Evolutionary conservation across 371 early-diverging fungal genomes (phyloP), one percentile per base, ranked within the genome.

Genomic region (Amoeboaphelidium occidentale): DNA sequence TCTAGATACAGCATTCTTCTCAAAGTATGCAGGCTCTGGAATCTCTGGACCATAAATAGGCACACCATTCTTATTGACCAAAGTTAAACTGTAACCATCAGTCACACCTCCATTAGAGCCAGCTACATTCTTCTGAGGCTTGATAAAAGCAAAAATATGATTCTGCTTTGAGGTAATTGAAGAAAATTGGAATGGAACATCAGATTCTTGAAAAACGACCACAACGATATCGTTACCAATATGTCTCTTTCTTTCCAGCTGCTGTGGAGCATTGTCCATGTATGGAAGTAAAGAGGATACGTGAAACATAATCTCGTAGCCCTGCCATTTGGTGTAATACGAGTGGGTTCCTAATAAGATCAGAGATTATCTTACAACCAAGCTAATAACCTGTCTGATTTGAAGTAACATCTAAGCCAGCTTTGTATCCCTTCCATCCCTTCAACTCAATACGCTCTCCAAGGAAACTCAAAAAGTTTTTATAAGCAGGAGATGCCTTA

Each of bases 261-360:
- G 84, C 44, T 84, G 83, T 23, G 59, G 59, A 56, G 84, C 84
- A 6, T 64, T 64, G 3, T 63, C 61, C 49, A 68, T 69, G 58
- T 56, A 71, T 1, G 88, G 88, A 47, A 87, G 67, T 20, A 81
- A 53, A 1, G 84, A 75, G 14, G 81, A 72, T 2, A 81, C 78
- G 55, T 87, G 88, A 56, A 78, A 87, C 79, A 84, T 82, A 53
- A 87, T 73, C 54, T 84, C 81, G 56, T 74, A 79, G 3, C 74
- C 79, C 59, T 64, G 74, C 71, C 82, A 82, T 51, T 72, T 71
- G 1, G 82, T 75, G 48, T 72, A 64, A 26, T 75, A 75, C 1
- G 81, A 76, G 41, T 76, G 61, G n/a, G 68, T 69, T n/a, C n/a
- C n/a, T n/a, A n/a, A n/a, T n/a, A n/a, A n/a, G n/a, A n/a, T n/a